Percentiles rank a stretch among this genome's conserved stretches.
These are phyloP conservation scores for Magnolia officinalis DNA, from an alignment of 164 flowering plant genomes.

Conservation along the genomic window DNA sequence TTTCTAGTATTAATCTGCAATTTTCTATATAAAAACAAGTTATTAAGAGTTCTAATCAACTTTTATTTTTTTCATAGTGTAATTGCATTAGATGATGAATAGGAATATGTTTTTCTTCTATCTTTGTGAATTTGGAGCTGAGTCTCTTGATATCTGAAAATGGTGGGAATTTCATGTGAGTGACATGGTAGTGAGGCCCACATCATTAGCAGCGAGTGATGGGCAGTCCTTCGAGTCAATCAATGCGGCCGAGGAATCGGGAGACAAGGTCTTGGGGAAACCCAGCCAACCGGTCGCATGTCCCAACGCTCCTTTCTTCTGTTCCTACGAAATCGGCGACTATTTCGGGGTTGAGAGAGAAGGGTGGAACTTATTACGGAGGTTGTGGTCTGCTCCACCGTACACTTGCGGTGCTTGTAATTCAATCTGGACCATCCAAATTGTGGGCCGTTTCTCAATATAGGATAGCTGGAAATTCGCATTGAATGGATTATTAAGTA, in stretches of 20 bases:
- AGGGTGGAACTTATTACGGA: background rate
- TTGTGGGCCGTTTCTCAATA: background rate
- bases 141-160: too few species aligned
- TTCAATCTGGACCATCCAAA: background rate
- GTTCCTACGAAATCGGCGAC: conserved; percentile 7
- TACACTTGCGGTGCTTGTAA: background rate
- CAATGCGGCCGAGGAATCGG: conserved; percentile 8
- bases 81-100: too few species aligned
- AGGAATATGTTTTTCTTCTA: too few species aligned
- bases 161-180: too few species aligned
- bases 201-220: background rate
- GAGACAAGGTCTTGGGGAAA: conserved; percentile 9
- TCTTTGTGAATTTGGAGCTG: too few species aligned
- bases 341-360: background rate
- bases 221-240: background rate
- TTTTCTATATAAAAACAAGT: too few species aligned
- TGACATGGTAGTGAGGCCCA: too few species aligned
- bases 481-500: too few species aligned
- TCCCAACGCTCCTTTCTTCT: background rate
- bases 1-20: too few species aligned
- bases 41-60: too few species aligned
- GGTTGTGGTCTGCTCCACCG: background rate
- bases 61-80: too few species aligned
- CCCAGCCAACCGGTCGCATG: conserved; percentile 1
- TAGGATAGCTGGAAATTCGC: too few species aligned